Evolutionary conservation across 2,329 filamentous ascomycete species (phyloP).

Genomic region (Fusarium liriodendri): DNA sequence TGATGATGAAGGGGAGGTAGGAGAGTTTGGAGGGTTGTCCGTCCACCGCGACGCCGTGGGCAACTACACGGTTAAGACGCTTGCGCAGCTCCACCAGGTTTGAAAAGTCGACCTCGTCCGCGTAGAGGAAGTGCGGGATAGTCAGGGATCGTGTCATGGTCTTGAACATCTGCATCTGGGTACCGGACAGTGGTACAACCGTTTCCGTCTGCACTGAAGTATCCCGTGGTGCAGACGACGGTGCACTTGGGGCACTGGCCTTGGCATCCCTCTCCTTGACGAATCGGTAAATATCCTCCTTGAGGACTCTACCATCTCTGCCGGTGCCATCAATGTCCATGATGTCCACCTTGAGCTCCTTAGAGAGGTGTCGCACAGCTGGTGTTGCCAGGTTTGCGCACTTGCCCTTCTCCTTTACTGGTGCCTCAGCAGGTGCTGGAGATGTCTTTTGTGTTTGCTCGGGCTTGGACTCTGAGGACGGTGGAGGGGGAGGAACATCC

Average conservation of each 20-base stretch:
- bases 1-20: slow-evolving; percentile 94
- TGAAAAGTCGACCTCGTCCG: slow-evolving; percentile 88
- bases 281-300: slow-evolving; percentile 88
- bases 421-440: slow-evolving; percentile 4
- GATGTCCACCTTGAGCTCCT: slow-evolving; percentile 83
- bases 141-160: slow-evolving; percentile 91
- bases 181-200: slow-evolving; percentile 75
- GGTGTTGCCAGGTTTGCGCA: slow-evolving; percentile 86
- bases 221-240: slow-evolving; percentile 32
- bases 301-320: slow-evolving; percentile 89
- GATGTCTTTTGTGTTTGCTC: slow-evolving; percentile 19
- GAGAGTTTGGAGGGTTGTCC: slow-evolving; percentile 75
- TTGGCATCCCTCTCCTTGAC: slow-evolving; percentile 64
- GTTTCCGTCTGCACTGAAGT: slow-evolving; percentile 73
- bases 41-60: slow-evolving; percentile 57
- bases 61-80: slow-evolving; percentile 76
- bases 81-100: slow-evolving; percentile 77
- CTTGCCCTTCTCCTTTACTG: slow-evolving; percentile 63
- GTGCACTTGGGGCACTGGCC: slow-evolving; percentile 40
- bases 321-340: slow-evolving; percentile 84
- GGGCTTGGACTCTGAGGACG: slow-evolving; percentile 24
- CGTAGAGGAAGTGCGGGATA: slow-evolving; percentile 96
- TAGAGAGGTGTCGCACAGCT: slow-evolving; percentile 88
- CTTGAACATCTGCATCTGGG: slow-evolving; percentile 96
- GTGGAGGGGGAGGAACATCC: slow-evolving; percentile 40